Base-by-base conservation (phyloP, 257 asterid species). In the Nemophila menziesii region DNA sequence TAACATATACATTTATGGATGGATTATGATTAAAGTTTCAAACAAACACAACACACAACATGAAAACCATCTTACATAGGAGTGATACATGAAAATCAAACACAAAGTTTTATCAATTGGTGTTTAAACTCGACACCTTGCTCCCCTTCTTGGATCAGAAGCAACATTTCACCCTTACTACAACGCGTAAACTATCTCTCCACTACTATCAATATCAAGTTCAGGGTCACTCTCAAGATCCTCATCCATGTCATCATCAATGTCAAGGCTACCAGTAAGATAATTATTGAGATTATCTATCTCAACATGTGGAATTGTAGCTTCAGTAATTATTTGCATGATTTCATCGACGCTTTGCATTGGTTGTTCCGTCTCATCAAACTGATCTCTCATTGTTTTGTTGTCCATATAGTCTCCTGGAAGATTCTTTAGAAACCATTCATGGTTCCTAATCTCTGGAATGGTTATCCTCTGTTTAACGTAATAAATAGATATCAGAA, bases 181-280 rank as follows among this genome's bases (percentile, higher is more conserved):
- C 72, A 81, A 65, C 4, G 94, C 94, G 22, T 85, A 90, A 5
- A 90, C 62, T 41, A 90, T 81, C 49, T 90, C 99, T 34, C 99
- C 99, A 19, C 99, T 90, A 86, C 94, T 85, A 45, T 90, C 94
- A 6, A 89, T 49, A 49, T 89, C 98, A 1, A 89, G 87, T 40
- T 85, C 99, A 7, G 87, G 86, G 49, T 90, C 99, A 36, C 94
- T 85, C 48, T 85, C 99, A 9, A 76, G 61, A 52, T 90, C 99
- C 45, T 85, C 96, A n/a, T 90, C 99, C 93, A 79, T 82, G 54
- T 84, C 96, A 20, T 84, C 92, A 3, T 77, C 94, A 12, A 90
- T 72, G 68, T 90, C 96, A 34, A 85, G 72, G 63, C 87, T 71
- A 17, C 92, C 93, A 0, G 80, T 76, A 13, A 84, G 82, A 53